Evolutionary conservation across 2,329 filamentous ascomycete genomes (phyloP), one percentile per base, ranked within the genome.

Genomic region (Aphanoascus verrucosus): DNA sequence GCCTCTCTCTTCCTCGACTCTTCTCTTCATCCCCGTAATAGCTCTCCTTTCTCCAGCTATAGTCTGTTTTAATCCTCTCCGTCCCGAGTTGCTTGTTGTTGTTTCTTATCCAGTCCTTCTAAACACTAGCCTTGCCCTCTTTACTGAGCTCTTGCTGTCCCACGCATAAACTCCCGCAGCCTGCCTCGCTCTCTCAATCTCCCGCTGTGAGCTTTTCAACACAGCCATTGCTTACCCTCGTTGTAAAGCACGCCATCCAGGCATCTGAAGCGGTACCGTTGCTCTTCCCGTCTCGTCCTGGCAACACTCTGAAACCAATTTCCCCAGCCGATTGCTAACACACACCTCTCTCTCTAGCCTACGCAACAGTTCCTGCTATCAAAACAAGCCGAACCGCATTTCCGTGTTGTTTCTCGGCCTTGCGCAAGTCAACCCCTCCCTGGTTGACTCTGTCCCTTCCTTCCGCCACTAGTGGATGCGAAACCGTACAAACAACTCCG

Each of bases 361-460:
- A 15, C 8, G 23, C 35, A 49, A 35, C 35, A 49, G 35, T 15
- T 37, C 37, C 47, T 49, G 47, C 35, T 20, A 31, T 47, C 20
- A 32, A 41, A 28, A 28, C 23, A 28, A 28, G 23, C 23, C 20
- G 34, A 15, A 31, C 31, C 46, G 46, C 34, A 40, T 15, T 31
- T 15, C 46, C 19, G 28, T n/a, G 12, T 15, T 17, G 7, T 32
- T 38, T 5, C 50, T 52, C 50, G 34, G 40, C 37, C 23, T 42
- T 47, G 23, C 48, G 46, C 44, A 28, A 35, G 43, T 34, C 28
- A 20, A 15, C 35, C 46, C 34, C n/a, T 42, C 50, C 9, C 34
- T 48, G 32, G 19, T 34, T 47, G 11, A 49, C 44, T 41, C 44
- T 43, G 34, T 41, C 37, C 55, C 49, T 55, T 49, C 52, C 47